Percentiles rank a stretch among this genome's conserved stretches.
Evolutionary conservation across 148 eudicot genomes (phyloP).

Genomic region (Chenopodium quinoa): DNA sequence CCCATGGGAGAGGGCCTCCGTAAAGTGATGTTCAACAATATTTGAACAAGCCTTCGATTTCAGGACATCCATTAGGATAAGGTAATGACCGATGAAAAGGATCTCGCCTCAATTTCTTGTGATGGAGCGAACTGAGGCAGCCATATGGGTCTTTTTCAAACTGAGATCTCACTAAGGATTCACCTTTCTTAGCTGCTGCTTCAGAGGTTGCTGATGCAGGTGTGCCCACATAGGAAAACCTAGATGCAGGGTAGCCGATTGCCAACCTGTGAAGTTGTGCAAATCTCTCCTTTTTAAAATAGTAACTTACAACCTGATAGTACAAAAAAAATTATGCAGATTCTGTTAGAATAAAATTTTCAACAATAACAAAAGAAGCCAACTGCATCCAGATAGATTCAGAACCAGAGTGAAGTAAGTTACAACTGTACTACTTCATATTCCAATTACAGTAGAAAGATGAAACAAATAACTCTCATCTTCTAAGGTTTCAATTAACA

Average conservation of each 20-base stretch:
- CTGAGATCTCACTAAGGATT: constrained; percentile 77
- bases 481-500: not conserved
- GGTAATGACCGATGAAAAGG: constrained; percentile 89
- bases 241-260: constrained; percentile 64
- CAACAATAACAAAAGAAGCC: not conserved
- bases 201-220: constrained; percentile 65
- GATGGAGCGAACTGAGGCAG: constrained; percentile 67
- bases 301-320: constrained; percentile 78
- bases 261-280: constrained; percentile 73
- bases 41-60: constrained; percentile 71
- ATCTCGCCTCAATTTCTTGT: constrained; percentile 75
- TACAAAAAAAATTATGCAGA: not conserved
- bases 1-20: constrained; percentile 82
- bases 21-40: constrained; percentile 65
- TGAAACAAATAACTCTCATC: not conserved
- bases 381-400: not conserved
- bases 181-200: constrained; percentile 81
- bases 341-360: not conserved
- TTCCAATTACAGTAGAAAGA: no score
- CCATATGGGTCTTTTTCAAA: constrained; percentile 88
- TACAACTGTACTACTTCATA: not conserved
- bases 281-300: constrained; percentile 89
- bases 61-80: constrained; percentile 92
- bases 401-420: not conserved
- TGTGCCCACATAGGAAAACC: constrained; percentile 73